These are phyloP conservation scores for Zygosaccharomyces sapae DNA, from an alignment of 1,139 yeast genomes.

Conservation along the genomic window DNA sequence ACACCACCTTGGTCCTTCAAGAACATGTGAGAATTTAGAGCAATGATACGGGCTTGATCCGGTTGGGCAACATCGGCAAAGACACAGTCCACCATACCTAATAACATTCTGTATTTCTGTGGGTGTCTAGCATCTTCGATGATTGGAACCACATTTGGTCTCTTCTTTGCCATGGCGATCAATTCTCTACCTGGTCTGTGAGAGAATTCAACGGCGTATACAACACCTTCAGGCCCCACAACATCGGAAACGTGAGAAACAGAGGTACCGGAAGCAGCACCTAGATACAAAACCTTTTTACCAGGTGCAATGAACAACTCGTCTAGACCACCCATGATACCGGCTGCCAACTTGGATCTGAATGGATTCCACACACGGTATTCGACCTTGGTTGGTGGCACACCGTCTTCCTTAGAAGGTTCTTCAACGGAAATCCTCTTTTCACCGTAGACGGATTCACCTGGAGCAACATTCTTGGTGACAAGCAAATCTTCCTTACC, in stretches of 20 bases:
- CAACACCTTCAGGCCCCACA: slow-evolving; percentile 98
- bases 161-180: slow-evolving; percentile 99
- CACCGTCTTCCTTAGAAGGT: slow-evolving; percentile 80
- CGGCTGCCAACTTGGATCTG: slow-evolving; percentile 99
- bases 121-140: slow-evolving; percentile 99
- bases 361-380: slow-evolving; percentile 99
- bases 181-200: slow-evolving; percentile 99
- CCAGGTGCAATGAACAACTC: slow-evolving; percentile 98
- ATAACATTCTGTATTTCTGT: slow-evolving; percentile 97
- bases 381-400: slow-evolving; percentile 90
- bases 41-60: slow-evolving; percentile 99
- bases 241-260: slow-evolving; percentile 97
- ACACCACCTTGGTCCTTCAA: slow-evolving; percentile 98
- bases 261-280: slow-evolving; percentile 99
- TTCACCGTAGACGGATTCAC: slow-evolving; percentile 97
- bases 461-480: slow-evolving; percentile 95
- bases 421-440: slow-evolving; percentile 92
- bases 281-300: slow-evolving; percentile 92
- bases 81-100: slow-evolving; percentile 97
- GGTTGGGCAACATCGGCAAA: slow-evolving; percentile 99
- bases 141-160: slow-evolving; percentile 97
- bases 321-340: slow-evolving; percentile 99
- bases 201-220: slow-evolving; percentile 97
- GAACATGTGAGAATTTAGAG: slow-evolving; percentile 95
- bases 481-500: slow-evolving; percentile 98